Evolutionary conservation across 2,329 filamentous ascomycete genomes (phyloP).

Genomic region (Sphaerulina populicola): DNA sequence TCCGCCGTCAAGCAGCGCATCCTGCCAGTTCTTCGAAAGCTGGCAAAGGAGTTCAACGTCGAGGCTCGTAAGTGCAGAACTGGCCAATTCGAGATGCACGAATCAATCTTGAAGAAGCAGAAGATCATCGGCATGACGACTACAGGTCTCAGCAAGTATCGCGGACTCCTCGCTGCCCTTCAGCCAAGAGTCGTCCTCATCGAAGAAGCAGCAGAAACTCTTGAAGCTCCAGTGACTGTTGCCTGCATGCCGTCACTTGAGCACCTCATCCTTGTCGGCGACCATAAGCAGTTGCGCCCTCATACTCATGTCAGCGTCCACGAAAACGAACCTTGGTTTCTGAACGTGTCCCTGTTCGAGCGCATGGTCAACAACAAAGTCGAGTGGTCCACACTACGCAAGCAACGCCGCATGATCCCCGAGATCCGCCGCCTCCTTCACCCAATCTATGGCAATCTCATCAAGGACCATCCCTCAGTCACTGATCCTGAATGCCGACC

Average conservation of each 20-base stretch:
- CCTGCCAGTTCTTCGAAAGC: conserved; percentile 40
- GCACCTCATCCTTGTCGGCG: conserved; percentile 63
- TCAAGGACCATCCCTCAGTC: conserved; percentile 52
- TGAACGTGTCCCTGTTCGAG: conserved; percentile 73
- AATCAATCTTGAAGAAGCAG: conserved; percentile 52
- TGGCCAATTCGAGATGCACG: conserved; percentile 52
- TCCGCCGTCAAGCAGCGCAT: conserved; percentile 45
- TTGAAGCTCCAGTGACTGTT: conserved; percentile 54
- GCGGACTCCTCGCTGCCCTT: conserved; percentile 58
- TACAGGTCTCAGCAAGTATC: conserved; percentile 73
- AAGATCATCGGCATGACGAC: conserved; percentile 63
- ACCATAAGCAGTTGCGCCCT: conserved; percentile 65
- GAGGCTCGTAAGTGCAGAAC: conserved; percentile 48
- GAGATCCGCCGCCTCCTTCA: conserved; percentile 54
- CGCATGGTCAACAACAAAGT: conserved; percentile 60
- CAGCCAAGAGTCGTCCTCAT: conserved; percentile 62
- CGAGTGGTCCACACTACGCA: conserved; percentile 55
- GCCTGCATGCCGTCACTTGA: conserved; percentile 55
- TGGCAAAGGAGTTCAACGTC: conserved; percentile 45
- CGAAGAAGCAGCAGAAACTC: conserved; percentile 71
- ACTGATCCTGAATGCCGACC: conserved; percentile 39
- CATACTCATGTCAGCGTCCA: conserved; percentile 57
- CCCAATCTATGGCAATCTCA: conserved; percentile 54
- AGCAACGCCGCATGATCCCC: conserved; percentile 66
- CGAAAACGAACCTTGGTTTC: conserved; percentile 52